phyloP scores from a whole-genome alignment of 2,329 filamentous ascomycete genomes.

The Penicillium polonicum region DNA sequence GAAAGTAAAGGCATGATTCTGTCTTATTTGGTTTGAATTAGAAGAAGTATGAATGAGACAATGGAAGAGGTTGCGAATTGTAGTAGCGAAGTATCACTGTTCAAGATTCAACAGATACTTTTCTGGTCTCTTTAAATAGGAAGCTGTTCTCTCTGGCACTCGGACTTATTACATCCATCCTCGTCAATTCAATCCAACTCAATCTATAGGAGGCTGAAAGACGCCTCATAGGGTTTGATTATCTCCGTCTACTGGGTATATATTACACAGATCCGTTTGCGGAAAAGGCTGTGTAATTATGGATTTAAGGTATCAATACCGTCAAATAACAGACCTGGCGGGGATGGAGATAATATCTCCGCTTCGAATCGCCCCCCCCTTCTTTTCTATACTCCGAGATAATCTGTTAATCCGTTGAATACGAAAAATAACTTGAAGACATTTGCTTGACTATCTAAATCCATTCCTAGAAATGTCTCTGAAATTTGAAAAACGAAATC shows the following conservation, averaged over 20 bases:
- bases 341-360: slow-evolving; percentile 11
- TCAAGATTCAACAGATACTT: neutral
- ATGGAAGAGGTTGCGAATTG: neutral
- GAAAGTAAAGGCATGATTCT: neutral
- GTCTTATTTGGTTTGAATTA: neutral
- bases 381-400: neutral
- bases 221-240: neutral
- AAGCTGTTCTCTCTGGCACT: neutral
- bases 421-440: neutral
- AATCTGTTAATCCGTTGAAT: neutral
- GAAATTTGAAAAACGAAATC: slow-evolving; percentile 13
- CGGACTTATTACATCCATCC: neutral
- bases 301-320: neutral
- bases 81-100: neutral
- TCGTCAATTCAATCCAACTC: neutral
- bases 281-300: neutral
- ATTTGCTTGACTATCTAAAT: neutral
- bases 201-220: neutral
- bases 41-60: neutral
- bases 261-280: neutral
- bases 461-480: neutral
- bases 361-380: neutral
- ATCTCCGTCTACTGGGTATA: neutral
- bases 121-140: neutral
- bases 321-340: neutral